Base-by-base conservation (phyloP, 2,329 filamentous ascomycete species). In the Trichoderma sp. region DNA sequence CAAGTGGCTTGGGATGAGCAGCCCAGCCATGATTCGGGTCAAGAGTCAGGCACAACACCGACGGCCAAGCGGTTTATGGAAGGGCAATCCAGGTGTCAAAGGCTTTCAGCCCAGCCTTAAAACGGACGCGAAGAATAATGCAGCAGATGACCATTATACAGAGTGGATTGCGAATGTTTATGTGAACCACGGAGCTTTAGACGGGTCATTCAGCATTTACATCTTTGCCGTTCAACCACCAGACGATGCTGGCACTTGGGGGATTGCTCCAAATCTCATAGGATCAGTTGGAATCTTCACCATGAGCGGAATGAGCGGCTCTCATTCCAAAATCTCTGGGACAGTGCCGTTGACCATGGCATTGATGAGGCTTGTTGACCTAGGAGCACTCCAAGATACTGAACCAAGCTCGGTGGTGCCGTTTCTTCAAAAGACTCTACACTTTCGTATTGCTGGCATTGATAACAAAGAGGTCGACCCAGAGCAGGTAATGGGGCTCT, bases 101-200 rank as follows among this genome's bases (percentile, higher is more conserved):
- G 72, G 62, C 9, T 77, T 77, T 21, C 74, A 64, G 18, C 80
- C 81, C 14, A 80, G 83, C 60, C 77, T 84, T 35, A 79, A 80
- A 31, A 71, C 80, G 6, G 79, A 76, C 21, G 35, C 14, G 33
- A 41, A 27, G 6, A 31, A 16, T 11, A 75, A 79, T 31, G 80
- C 88, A 7, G 82, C 88, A 45, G 79, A 86, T 14, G 83, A 83
- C 62, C 80, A 81, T 11, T 91, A 91, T 79, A 86, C 85, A 6
- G 89, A 95, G 79, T 96, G 93, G 90, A 87, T 91, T 29, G 91
- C 90, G 78, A 94, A 93, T 79, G 87, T 95, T 62, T 85, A 86
- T 18, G 89, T 92, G 27, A 85, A 87, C 72, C 92, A 91, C 77
- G 88, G 90, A 75, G 90, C 90, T 3, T 82, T 93, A 9, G 85